These are phyloP conservation scores for Edaphochlamys debaryana DNA, from an alignment of 139 green algal genomes.

Conservation along the genomic window DNA sequence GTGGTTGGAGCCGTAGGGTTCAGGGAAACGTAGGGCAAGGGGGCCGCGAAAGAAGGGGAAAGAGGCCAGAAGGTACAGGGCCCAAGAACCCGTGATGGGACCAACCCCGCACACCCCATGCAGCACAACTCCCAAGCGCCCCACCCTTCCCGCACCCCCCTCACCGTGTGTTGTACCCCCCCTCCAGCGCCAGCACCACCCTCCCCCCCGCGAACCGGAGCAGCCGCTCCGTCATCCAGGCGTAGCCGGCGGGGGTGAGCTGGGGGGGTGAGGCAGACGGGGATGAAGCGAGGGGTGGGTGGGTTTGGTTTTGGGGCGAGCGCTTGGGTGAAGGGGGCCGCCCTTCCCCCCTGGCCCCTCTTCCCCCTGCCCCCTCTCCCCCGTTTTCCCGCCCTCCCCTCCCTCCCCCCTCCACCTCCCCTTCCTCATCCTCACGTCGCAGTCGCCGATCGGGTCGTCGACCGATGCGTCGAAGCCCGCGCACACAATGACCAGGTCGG, in stretches of 20 bases:
- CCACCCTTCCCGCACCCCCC: neutral
- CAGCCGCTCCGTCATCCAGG: constrained; percentile 65
- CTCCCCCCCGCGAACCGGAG: constrained; percentile 41
- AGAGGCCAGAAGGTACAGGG: too few relatives aligned
- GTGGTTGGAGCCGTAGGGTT: too few relatives aligned
- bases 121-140: neutral
- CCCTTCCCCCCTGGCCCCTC: too few relatives aligned
- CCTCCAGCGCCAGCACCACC: constrained; percentile 76
- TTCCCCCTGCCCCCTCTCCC: too few relatives aligned
- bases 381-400: too few relatives aligned
- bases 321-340: too few relatives aligned
- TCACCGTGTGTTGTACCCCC: constrained; percentile 75
- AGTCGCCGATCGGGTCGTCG: constrained; percentile 66
- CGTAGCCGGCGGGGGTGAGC: constrained; percentile 69
- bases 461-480: constrained; percentile 78
- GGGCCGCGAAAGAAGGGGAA: too few relatives aligned
- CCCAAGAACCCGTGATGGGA: too few relatives aligned
- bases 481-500: constrained; percentile 75
- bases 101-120: too few relatives aligned
- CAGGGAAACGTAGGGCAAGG: too few relatives aligned
- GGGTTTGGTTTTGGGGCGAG: too few relatives aligned
- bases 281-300: neutral
- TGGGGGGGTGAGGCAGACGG: neutral
- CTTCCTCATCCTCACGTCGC: constrained; percentile 51
- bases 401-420: too few relatives aligned